phyloP scores from a whole-genome alignment of 2,329 filamentous ascomycete species.

The Metarhizium album region DNA sequence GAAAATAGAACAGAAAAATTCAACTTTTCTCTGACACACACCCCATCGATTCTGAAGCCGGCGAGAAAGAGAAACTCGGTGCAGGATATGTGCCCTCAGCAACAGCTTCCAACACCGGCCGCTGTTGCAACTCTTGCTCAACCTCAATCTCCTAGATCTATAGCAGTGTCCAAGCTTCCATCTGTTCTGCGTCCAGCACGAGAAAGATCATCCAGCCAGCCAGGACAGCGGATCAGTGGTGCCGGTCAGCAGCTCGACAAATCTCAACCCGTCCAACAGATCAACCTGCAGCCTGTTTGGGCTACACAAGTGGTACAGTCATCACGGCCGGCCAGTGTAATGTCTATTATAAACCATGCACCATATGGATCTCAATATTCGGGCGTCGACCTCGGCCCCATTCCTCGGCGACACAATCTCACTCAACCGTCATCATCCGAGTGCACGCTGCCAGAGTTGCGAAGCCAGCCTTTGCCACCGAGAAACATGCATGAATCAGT shows the following conservation, averaged over 20 bases:
- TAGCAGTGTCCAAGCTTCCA: slow-evolving; percentile 8
- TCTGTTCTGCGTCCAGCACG: slow-evolving; percentile 11
- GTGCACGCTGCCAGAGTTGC: background rate
- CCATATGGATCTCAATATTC: background rate
- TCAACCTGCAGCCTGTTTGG: background rate
- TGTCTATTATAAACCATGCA: slow-evolving; percentile 4
- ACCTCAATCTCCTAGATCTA: background rate
- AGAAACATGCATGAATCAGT: background rate
- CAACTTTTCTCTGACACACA: background rate
- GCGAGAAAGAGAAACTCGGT: slow-evolving; percentile 4
- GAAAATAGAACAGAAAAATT: background rate
- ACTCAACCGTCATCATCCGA: background rate
- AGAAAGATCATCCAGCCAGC: slow-evolving; percentile 2
- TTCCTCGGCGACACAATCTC: too few relatives aligned
- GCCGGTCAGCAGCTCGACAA: background rate
- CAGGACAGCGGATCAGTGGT: background rate
- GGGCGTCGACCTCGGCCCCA: background rate
- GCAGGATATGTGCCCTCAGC: background rate
- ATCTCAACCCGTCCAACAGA: background rate
- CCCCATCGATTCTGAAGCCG: slow-evolving; percentile 7
- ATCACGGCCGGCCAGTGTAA: slow-evolving; percentile 6
- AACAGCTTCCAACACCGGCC: background rate
- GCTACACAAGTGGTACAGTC: background rate
- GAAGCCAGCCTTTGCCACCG: background rate
- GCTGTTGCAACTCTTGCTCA: background rate